These are phyloP conservation scores for Thinopyrum elongatum DNA, from an alignment of 176 grass and related monocot genomes.

Conservation along the genomic window DNA sequence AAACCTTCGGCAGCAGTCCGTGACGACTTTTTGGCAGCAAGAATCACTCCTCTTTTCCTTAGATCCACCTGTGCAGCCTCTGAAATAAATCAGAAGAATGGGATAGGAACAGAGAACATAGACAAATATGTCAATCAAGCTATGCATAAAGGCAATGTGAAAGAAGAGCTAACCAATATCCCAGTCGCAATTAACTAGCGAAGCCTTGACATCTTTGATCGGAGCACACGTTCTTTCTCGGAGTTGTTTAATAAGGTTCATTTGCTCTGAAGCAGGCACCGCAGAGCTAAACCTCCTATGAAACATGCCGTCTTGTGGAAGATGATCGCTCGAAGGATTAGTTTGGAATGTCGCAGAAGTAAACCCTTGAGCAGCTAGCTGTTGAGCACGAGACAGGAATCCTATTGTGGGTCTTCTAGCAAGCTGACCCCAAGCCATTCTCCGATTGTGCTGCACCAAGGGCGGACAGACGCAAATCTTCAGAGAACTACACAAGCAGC, in stretches of 20 bases:
- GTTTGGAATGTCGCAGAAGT: not conserved
- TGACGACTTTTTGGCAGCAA: slow-evolving; percentile 75
- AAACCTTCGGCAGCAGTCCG: slow-evolving; percentile 77
- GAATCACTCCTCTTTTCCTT: slow-evolving; percentile 78
- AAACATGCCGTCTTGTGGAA: slow-evolving; percentile 6
- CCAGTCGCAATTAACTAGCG: slow-evolving; percentile 75
- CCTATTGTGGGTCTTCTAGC: slow-evolving; percentile 16
- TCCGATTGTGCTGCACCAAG: not conserved
- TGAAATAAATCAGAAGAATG: slow-evolving; percentile 37
- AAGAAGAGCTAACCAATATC: slow-evolving; percentile 53
- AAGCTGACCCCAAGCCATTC: slow-evolving; percentile 43
- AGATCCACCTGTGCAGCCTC: slow-evolving; percentile 76
- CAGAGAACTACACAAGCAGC: not conserved
- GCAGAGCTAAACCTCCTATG: slow-evolving; percentile 48
- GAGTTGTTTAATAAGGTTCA: slow-evolving; percentile 76
- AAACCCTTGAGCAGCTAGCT: slow-evolving; percentile 9
- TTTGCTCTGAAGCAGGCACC: slow-evolving; percentile 55
- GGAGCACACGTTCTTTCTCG: slow-evolving; percentile 78
- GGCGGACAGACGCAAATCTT: not conserved
- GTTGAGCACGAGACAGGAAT: slow-evolving; percentile 14
- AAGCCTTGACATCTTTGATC: slow-evolving; percentile 85
- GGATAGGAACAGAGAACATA: not conserved
- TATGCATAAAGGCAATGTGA: not conserved
- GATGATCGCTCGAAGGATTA: not conserved
- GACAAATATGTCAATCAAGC: not conserved